Evolutionary conservation across 345 rosid genomes (phyloP).

Genomic region (Litchi chinensis): DNA sequence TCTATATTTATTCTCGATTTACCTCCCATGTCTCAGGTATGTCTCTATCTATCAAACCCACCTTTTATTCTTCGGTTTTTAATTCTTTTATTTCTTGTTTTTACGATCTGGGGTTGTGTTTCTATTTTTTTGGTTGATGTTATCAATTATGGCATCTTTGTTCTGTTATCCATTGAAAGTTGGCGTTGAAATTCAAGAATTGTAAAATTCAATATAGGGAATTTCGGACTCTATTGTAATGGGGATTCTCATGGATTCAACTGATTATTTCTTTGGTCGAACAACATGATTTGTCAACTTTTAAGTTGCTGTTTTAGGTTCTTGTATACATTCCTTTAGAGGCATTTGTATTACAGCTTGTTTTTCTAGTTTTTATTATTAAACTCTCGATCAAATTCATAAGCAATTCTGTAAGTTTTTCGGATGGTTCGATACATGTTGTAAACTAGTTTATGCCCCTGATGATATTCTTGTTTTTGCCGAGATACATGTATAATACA

Average conservation of each 20-base stretch:
- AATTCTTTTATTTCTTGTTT: background rate
- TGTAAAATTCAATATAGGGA: background rate
- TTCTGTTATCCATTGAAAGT: background rate
- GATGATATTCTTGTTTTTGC: too few species aligned
- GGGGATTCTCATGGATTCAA: background rate
- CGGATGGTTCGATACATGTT: background rate
- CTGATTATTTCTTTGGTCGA: background rate
- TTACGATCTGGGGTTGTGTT: background rate
- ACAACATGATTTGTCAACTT: background rate
- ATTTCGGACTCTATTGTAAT: background rate
- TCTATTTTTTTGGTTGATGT: too few species aligned
- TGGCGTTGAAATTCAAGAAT: background rate
- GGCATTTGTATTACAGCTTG: background rate
- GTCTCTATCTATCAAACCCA: background rate
- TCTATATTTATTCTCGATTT: background rate
- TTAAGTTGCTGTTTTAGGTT: too few species aligned
- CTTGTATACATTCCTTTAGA: too few species aligned
- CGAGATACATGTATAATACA: too few species aligned
- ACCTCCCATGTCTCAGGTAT: constrained; percentile 17
- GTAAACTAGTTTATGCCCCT: background rate
- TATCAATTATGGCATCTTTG: background rate
- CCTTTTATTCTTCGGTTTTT: background rate
- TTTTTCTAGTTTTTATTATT: background rate
- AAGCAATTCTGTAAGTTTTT: background rate
- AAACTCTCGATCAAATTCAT: background rate